Conservation (phyloP, 306 rosid genomes). For the Cucurbita moschata region DNA sequence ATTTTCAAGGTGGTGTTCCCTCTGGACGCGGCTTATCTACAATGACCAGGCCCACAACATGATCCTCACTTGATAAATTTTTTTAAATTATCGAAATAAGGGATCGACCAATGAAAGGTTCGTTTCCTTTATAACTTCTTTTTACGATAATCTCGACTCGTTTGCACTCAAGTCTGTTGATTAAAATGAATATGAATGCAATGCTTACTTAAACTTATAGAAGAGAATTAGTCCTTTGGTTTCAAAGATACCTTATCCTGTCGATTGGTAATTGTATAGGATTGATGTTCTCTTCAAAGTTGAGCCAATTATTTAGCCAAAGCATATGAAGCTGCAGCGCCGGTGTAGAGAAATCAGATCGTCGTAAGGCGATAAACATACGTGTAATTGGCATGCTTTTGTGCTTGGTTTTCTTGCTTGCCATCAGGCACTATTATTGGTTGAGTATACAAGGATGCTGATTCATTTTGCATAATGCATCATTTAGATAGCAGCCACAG, state of each 20-base stretch:
- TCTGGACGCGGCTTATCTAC: conserved; percentile 91
- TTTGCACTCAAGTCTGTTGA: not conserved
- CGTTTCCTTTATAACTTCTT: not conserved
- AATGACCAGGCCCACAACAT: conserved; percentile 89
- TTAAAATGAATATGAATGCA: not conserved
- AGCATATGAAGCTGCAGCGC: not conserved
- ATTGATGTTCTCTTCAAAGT: not conserved
- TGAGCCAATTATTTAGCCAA: not conserved
- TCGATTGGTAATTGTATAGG: not conserved
- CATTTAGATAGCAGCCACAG: not conserved
- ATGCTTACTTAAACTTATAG: not conserved
- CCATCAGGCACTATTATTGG: not conserved
- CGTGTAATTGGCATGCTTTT: not conserved
- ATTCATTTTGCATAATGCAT: conserved; percentile 4
- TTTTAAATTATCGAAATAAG: not conserved
- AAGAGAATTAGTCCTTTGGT: not conserved
- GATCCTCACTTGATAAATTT: conserved; percentile 12
- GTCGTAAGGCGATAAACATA: not conserved
- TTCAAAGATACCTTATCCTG: not conserved
- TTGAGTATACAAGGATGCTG: not conserved
- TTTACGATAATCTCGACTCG: not conserved
- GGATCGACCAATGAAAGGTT: not conserved
- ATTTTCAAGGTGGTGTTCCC: conserved; percentile 61
- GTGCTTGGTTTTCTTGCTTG: not conserved
- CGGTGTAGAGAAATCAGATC: not conserved